Conservation (phyloP, 176 grass and related monocot species). For the Triticum aestivum region IWGSC_CS_RefSeq_v2.1 NC_057796.1:239056441-239056940, state of each 20-base stretch:
- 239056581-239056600: neutral
- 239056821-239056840: slow-evolving; percentile 63
- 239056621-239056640: slow-evolving; percentile 17
- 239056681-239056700: slow-evolving; percentile 11
- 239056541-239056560: neutral
- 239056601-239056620: slow-evolving; percentile 27
- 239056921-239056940: slow-evolving; percentile 84
- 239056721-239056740: neutral
- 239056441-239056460: neutral
- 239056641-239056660: neutral
- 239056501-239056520: neutral
- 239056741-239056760: slow-evolving; percentile 67
- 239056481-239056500: neutral
- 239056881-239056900: slow-evolving; percentile 18
- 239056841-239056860: slow-evolving; percentile 70
- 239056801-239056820: slow-evolving; percentile 88
- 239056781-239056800: slow-evolving; percentile 72
- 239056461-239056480: neutral
- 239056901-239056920: slow-evolving; percentile 52
- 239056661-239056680: slow-evolving; percentile 19
- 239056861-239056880: slow-evolving; percentile 56
- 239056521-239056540: neutral
- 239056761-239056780: slow-evolving; percentile 79
- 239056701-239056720: neutral
- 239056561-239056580: neutral